Percentiles rank a stretch among this genome's conserved stretches.
Conservation (phyloP, 75 land plant species). For the Larix kaempferi region DNA sequence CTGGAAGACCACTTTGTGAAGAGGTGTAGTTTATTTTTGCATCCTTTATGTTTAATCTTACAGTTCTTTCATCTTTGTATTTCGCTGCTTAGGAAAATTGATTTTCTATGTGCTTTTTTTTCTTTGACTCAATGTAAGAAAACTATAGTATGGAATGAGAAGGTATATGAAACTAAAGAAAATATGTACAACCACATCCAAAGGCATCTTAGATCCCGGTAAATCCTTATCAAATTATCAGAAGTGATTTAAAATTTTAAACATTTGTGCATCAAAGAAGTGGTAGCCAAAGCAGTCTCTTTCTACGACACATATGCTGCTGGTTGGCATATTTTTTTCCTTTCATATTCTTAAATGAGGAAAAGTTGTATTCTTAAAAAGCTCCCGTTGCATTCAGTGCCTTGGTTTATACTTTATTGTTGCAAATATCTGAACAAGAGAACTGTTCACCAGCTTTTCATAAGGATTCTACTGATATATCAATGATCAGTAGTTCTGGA, state of each 20-base stretch:
- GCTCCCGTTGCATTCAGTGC: neutral
- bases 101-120: neutral
- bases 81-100: neutral
- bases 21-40: constrained; percentile 39
- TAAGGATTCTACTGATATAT: neutral
- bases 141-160: neutral
- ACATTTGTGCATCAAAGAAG: neutral
- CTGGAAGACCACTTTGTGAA: constrained; percentile 73
- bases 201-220: neutral
- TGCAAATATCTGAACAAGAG: neutral
- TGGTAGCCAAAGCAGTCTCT: neutral
- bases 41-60: neutral
- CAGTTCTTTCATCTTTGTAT: neutral
- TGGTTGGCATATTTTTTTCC: neutral
- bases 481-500: neutral
- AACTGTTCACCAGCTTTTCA: neutral
- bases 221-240: neutral
- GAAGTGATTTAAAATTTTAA: neutral
- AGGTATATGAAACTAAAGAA: neutral
- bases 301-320: neutral
- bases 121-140: no score
- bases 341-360: neutral
- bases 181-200: neutral
- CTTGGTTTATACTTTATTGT: neutral
- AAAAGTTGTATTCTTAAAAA: neutral